Percentiles rank a stretch among this genome's conserved stretches.
phyloP scores from a whole-genome alignment of 345 rosid species.

The Salix koriyanagi region DNA sequence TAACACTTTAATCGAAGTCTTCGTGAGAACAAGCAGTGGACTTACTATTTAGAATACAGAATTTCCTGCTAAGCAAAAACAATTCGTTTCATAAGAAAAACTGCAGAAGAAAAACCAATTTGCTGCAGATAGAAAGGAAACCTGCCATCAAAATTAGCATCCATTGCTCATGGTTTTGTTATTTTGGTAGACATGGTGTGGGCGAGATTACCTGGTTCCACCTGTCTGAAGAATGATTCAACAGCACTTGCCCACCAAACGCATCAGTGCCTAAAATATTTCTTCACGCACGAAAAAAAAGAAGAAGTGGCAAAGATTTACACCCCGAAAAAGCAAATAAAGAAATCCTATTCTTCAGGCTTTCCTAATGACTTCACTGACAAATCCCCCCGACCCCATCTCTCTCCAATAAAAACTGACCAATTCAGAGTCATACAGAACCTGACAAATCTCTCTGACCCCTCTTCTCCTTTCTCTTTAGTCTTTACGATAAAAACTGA shows the following conservation, averaged over 20 bases:
- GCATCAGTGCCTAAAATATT: neutral
- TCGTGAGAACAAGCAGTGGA: neutral
- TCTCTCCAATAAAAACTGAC: conserved; percentile 35
- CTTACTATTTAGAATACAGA: neutral
- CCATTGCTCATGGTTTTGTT: neutral
- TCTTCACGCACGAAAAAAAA: neutral
- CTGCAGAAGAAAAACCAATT: neutral
- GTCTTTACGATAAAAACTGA: conserved; percentile 27
- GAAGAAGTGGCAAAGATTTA: neutral
- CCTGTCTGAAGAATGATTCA: neutral
- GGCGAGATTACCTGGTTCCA: neutral
- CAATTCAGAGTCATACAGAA: conserved; percentile 32
- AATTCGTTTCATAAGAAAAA: neutral
- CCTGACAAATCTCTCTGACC: conserved; percentile 15
- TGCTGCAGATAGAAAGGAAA: neutral
- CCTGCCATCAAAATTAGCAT: neutral
- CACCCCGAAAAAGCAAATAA: neutral
- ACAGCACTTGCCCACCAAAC: neutral
- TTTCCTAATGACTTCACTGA: conserved; percentile 55
- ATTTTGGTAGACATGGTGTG: neutral
- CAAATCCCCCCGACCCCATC: conserved; percentile 11
- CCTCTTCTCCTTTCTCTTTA: conserved; percentile 9
- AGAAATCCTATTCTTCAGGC: conserved; percentile 55
- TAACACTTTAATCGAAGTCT: neutral
- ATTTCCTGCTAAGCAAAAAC: neutral